These are phyloP conservation scores for Umbelopsis vinacea DNA, from an alignment of 192 early-diverging fungal genomes.

Conservation along the genomic window DNA sequence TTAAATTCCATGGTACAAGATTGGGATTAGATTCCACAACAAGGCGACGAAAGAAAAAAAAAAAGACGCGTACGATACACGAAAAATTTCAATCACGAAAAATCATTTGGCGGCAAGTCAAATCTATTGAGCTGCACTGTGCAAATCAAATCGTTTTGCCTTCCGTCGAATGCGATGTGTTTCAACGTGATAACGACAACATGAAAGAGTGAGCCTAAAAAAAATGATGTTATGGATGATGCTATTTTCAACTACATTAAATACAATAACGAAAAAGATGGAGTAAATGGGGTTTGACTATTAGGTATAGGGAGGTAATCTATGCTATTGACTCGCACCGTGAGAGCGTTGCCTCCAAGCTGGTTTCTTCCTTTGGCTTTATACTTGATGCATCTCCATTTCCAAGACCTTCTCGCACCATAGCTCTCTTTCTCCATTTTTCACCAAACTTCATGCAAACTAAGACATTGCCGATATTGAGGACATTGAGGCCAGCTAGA, in stretches of 20 bases:
- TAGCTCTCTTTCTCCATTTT: conserved; percentile 13
- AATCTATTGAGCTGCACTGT: neutral
- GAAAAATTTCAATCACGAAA: conserved; percentile 23
- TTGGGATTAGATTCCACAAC: neutral
- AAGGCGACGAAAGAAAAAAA: neutral
- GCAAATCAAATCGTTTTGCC: too few species aligned
- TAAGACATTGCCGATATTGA: conserved; percentile 4
- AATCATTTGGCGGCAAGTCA: neutral
- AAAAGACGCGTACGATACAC: neutral
- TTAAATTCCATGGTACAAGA: neutral
- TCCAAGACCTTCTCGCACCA: neutral
- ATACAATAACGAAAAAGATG: too few species aligned
- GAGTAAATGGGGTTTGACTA: too few species aligned
- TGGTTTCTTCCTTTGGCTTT: neutral
- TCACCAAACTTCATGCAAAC: neutral
- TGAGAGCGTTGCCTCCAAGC: neutral
- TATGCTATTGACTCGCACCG: conserved; percentile 6
- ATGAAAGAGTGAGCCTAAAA: too few species aligned
- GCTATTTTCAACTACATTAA: too few species aligned
- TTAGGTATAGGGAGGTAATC: too few species aligned
- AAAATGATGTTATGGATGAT: too few species aligned
- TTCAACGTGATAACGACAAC: too few species aligned
- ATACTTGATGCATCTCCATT: neutral
- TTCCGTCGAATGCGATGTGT: too few species aligned
- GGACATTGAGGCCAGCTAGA: conserved; percentile 21